Evolutionary conservation across 805 yeast species (phyloP).

Genomic region (Groenewaldozyma tartarivorans): DNA sequence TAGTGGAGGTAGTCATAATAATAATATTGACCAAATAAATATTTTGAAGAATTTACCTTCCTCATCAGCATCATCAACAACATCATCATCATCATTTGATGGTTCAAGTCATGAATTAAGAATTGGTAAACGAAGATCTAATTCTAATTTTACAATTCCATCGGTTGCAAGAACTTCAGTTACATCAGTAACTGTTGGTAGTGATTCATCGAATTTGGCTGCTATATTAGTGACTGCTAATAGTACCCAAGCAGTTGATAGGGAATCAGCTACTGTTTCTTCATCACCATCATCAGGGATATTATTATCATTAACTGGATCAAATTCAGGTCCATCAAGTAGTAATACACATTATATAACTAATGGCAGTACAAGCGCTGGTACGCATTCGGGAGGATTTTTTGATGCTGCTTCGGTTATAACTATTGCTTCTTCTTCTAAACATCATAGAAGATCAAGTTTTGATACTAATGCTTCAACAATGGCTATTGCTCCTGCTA

Average conservation of each 20-base stretch:
- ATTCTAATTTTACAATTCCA: constrained; percentile 22
- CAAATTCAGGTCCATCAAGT: background rate
- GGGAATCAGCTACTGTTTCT: background rate
- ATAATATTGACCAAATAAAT: background rate
- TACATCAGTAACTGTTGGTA: constrained; percentile 14
- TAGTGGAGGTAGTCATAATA: background rate
- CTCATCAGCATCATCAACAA: background rate
- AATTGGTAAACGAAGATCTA: constrained; percentile 15
- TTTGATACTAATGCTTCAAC: constrained; percentile 31
- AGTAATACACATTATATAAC: background rate
- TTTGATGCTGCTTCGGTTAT: constrained; percentile 28
- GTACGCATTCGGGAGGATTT: background rate
- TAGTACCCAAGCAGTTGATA: background rate
- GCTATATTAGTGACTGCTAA: background rate
- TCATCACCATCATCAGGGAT: background rate
- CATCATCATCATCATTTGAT: background rate
- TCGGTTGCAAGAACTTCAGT: constrained; percentile 19
- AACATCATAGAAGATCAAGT: constrained; percentile 24
- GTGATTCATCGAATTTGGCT: background rate
- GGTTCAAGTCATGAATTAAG: constrained; percentile 2
- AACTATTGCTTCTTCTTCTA: constrained; percentile 30
- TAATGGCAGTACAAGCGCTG: background rate
- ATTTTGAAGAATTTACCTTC: background rate
- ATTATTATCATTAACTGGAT: background rate
- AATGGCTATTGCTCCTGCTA: constrained; percentile 27